Base-by-base conservation (phyloP, 306 rosid species). In the Neltuma alba region DNA sequence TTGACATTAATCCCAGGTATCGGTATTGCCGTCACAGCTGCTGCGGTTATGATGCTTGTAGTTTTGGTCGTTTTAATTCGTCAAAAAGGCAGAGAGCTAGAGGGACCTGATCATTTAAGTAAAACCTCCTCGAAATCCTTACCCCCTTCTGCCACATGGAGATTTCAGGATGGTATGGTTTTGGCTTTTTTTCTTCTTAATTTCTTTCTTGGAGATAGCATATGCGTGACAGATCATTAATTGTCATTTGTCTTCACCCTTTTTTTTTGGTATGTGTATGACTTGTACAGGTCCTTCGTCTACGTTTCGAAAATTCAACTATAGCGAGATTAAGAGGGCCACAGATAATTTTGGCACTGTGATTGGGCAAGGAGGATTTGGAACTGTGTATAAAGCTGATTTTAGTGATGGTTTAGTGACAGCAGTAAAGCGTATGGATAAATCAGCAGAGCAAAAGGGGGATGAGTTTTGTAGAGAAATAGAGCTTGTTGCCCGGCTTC, bases 281-380 rank as follows among this genome's bases (percentile, higher is more conserved):
- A 2, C 41, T 70, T 42, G 50, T 80, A 80, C 85, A 96, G 99
- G 97, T 33, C 91, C 92, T 82, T 83, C 91, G 68, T 89, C 91
- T n/a, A 88, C 87, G 94, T 96, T 93, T 67, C 88, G 77, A 54
- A 96, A 93, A 68, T 89, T 93, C 85, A 90, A 85, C 86, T 93
- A 93, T 81, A 93, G 82, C 83, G 99, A 95, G 87, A 91, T 95
- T 83, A 95, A 90, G 91, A 90, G 88, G 92, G 99, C 94, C 16
- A 95, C 99, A 4, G 94, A 90, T 25, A 85, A 84, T 55, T 95
- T 95, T 79, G 88, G 76, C 79, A 93, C 93, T 23, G 16, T 85
- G 52, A 91, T 95, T 85, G 99, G 99, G 78, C 97, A 82, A 85
- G 98, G 99, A 65, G 99, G 99, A 78, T 95, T 91, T 27, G 99